Evolutionary conservation across 805 yeast genomes (phyloP).

Genomic region (Ogataea saltuana): DNA sequence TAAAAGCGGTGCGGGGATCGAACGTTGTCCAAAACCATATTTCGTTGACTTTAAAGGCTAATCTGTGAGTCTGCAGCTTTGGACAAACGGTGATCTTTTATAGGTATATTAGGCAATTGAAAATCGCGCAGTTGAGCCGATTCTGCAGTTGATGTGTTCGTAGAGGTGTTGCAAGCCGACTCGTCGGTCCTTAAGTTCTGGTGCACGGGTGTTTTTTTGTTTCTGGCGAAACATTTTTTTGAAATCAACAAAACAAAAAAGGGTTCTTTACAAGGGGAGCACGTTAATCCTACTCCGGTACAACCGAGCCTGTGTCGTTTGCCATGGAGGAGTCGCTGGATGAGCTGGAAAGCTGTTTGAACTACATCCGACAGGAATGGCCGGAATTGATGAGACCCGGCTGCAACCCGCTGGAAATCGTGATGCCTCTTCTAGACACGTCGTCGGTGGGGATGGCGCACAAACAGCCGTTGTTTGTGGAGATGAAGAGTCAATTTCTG

Average conservation of each 20-base stretch:
- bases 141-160: no score
- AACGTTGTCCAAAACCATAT: background rate
- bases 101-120: no score
- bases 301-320: no score
- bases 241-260: background rate
- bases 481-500: constrained; percentile 57
- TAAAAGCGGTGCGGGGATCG: background rate
- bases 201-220: background rate
- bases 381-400: constrained; percentile 47
- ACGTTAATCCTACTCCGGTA: no score
- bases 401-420: constrained; percentile 83
- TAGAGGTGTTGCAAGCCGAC: no score
- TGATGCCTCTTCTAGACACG: constrained; percentile 78
- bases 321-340: constrained; percentile 25
- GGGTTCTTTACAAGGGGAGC: no score
- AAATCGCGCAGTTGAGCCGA: no score
- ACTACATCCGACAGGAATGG: constrained; percentile 29
- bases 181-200: no score
- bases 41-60: no score
- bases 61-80: no score
- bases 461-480: constrained; percentile 63
- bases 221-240: background rate
- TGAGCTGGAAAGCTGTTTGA: constrained; percentile 21
- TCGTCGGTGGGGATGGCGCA: constrained; percentile 91
- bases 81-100: no score